These are phyloP conservation scores for Podospora appendiculata DNA, from an alignment of 495 filamentous ascomycete genomes.

Conservation along the genomic window DNA sequence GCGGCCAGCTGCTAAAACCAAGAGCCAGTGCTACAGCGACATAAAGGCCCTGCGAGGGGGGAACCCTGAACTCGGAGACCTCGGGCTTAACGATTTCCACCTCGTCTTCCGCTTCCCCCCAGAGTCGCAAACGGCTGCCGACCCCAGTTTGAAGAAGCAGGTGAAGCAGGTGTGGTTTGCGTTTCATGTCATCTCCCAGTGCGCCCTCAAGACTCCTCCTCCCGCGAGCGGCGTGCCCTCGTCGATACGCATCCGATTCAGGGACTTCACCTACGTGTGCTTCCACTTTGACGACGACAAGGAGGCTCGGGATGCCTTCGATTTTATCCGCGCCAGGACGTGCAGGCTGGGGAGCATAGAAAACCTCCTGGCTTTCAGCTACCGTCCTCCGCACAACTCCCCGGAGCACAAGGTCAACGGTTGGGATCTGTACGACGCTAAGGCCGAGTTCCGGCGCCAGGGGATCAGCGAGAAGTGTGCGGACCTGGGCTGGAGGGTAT, in stretches of 20 bases:
- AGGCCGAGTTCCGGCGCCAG: slow-evolving; percentile 70
- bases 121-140: slow-evolving; percentile 15
- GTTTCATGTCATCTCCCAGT: slow-evolving; percentile 80
- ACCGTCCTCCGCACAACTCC: slow-evolving; percentile 54
- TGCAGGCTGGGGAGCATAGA: slow-evolving; percentile 79
- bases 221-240: slow-evolving; percentile 64
- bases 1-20: slow-evolving; percentile 16
- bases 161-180: slow-evolving; percentile 79
- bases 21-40: slow-evolving; percentile 22
- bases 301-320: slow-evolving; percentile 78
- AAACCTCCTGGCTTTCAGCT: slow-evolving; percentile 86
- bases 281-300: slow-evolving; percentile 76
- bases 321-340: slow-evolving; percentile 74
- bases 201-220: slow-evolving; percentile 62
- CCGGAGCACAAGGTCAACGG: slow-evolving; percentile 70
- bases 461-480: slow-evolving; percentile 68
- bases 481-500: slow-evolving; percentile 82
- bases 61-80: slow-evolving; percentile 31
- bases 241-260: slow-evolving; percentile 78
- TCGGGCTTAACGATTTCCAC: slow-evolving; percentile 36
- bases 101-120: slow-evolving; percentile 30
- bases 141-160: slow-evolving; percentile 34
- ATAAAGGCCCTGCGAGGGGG: slow-evolving; percentile 38
- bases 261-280: slow-evolving; percentile 87
- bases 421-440: slow-evolving; percentile 83